A percentile compares a stretch with the other conserved stretches of the same genome.
These are phyloP conservation scores for Amesomyces nigricolor DNA, from an alignment of 2,329 filamentous ascomycete species.

Conservation along the genomic window DNA sequence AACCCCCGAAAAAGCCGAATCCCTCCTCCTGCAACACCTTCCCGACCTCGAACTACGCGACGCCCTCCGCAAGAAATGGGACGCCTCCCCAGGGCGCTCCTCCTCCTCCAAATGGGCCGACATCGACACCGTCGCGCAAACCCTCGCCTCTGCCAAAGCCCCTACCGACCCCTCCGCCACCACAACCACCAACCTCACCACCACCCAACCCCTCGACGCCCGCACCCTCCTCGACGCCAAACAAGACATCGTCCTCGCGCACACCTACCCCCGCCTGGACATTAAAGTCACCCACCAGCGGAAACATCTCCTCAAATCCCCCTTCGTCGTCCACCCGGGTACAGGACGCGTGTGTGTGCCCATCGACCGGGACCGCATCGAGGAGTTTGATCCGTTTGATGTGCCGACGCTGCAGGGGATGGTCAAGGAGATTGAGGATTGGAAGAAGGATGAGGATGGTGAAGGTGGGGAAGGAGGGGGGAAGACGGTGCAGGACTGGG, in stretches of 20 bases:
- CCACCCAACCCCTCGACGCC: slow-evolving; percentile 65
- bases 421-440: slow-evolving; percentile 79
- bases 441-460: slow-evolving; percentile 36
- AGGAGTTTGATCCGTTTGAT: slow-evolving; percentile 76
- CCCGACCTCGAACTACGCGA: slow-evolving; percentile 74
- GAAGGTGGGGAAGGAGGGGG: slow-evolving; percentile 30
- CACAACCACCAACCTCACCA: slow-evolving; percentile 37
- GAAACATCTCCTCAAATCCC: slow-evolving; percentile 95
- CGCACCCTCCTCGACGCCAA: slow-evolving; percentile 78
- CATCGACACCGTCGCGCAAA: slow-evolving; percentile 79
- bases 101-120: slow-evolving; percentile 87
- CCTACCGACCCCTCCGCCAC: too few relatives aligned
- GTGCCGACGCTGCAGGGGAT: slow-evolving; percentile 88
- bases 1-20: slow-evolving; percentile 62
- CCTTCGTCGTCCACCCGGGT: slow-evolving; percentile 92
- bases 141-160: slow-evolving; percentile 25
- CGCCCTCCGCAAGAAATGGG: slow-evolving; percentile 85
- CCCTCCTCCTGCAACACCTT: slow-evolving; percentile 69
- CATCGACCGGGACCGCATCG: slow-evolving; percentile 69
- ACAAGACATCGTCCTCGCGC: slow-evolving; percentile 93
- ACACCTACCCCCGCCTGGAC: slow-evolving; percentile 95
- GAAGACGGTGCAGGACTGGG: slow-evolving; percentile 68
- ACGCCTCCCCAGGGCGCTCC: slow-evolving; percentile 68
- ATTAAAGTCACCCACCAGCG: slow-evolving; percentile 96
- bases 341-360: slow-evolving; percentile 94